Percentiles rank a stretch among this genome's conserved stretches.
Evolutionary conservation across 2,329 filamentous ascomycete genomes (phyloP).

Genomic region (Claviceps monticola): DNA sequence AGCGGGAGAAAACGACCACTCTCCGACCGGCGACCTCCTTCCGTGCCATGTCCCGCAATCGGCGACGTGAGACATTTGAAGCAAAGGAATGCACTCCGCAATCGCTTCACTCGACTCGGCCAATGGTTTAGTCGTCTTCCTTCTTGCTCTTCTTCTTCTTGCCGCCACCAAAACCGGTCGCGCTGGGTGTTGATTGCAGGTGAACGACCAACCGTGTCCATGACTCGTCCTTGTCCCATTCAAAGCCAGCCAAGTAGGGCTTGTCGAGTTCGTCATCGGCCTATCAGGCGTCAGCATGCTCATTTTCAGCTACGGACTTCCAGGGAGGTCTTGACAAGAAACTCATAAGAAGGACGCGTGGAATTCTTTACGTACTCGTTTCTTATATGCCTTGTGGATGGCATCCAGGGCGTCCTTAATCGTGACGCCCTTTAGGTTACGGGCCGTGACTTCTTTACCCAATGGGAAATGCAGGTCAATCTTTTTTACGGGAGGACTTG

Average conservation of each 20-base stretch:
- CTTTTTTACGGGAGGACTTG: conserved; percentile 76
- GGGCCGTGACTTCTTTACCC: conserved; percentile 73
- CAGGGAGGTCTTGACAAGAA: too few relatives aligned
- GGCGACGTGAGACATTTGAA: neutral
- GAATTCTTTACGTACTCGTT: conserved; percentile 52
- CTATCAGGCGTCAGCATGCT: conserved; percentile 29
- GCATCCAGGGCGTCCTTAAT: conserved; percentile 95
- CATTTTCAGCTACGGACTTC: too few relatives aligned
- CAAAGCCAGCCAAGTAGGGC: conserved; percentile 84
- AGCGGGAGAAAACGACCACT: too few relatives aligned
- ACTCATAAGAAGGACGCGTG: too few relatives aligned
- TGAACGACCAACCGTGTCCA: conserved; percentile 82
- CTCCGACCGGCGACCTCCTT: neutral
- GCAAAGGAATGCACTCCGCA: conserved; percentile 15
- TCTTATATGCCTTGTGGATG: conserved; percentile 93
- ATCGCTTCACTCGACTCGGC: conserved; percentile 5
- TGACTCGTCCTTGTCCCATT: conserved; percentile 89
- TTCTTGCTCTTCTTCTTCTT: conserved; percentile 63
- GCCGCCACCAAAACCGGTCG: conserved; percentile 27
- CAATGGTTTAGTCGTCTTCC: conserved; percentile 31
- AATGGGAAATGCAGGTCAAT: conserved; percentile 87
- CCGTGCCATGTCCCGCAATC: neutral
- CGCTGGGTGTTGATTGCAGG: conserved; percentile 56
- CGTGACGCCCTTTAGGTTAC: conserved; percentile 87
- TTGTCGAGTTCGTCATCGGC: conserved; percentile 80